These are phyloP conservation scores for Geotrichum candidum DNA, from an alignment of 1,139 yeast species.

Conservation along the genomic window DNA sequence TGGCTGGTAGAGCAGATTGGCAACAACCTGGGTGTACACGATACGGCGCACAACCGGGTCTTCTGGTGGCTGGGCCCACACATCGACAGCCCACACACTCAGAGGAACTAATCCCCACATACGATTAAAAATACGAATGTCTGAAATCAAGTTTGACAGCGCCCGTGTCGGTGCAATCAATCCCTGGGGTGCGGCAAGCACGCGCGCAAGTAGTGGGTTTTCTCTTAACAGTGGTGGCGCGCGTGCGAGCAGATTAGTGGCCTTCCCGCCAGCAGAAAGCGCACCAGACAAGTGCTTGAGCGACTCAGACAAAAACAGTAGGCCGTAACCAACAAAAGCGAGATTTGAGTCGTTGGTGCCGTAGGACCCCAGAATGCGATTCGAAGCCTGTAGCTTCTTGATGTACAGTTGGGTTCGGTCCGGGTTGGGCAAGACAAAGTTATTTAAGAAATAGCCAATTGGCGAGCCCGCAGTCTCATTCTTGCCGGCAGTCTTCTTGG, in stretches of 20 bases:
- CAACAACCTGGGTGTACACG: slow-evolving; percentile 35
- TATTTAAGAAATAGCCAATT: slow-evolving; percentile 6
- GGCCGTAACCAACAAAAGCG: slow-evolving; percentile 29
- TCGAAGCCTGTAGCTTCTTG: slow-evolving; percentile 9
- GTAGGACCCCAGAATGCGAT: slow-evolving; percentile 12
- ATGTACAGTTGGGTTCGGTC: slow-evolving; percentile 2
- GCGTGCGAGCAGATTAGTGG: slow-evolving; percentile 11
- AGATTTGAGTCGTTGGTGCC: slow-evolving; percentile 23
- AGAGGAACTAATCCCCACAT: slow-evolving; percentile 37
- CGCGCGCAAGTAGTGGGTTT: not conserved
- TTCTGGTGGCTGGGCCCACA: slow-evolving; percentile 24
- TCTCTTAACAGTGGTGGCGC: slow-evolving; percentile 3
- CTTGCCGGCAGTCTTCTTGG: not conserved
- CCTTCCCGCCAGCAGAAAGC: slow-evolving; percentile 5
- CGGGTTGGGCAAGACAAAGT: slow-evolving; percentile 11
- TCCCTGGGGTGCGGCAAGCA: not conserved
- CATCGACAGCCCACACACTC: slow-evolving; percentile 35
- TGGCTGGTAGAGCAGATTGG: slow-evolving; percentile 37
- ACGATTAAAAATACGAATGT: slow-evolving; percentile 38
- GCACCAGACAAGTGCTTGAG: slow-evolving; percentile 11
- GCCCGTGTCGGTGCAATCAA: slow-evolving; percentile 25
- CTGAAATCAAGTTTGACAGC: slow-evolving; percentile 34
- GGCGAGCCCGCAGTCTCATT: not conserved
- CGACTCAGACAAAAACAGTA: slow-evolving; percentile 28
- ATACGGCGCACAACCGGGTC: slow-evolving; percentile 28